Conservation (phyloP, 176 grass and related monocot genomes). For the Carex littledalei region DNA sequence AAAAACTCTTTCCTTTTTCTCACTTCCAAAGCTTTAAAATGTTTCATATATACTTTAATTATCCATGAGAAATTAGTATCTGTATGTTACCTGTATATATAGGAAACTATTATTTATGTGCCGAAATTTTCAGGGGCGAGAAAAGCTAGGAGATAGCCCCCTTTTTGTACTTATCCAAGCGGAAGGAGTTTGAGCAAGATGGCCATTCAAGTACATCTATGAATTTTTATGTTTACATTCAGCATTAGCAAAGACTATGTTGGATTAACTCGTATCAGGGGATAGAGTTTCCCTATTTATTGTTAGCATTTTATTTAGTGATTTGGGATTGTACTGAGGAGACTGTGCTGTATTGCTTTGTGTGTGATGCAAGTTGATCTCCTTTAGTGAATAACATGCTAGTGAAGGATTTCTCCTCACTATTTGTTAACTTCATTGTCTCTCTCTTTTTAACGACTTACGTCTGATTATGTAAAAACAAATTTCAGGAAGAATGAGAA, state of each 20-base stretch:
- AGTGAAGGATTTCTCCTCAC: not conserved
- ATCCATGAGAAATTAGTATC: not conserved
- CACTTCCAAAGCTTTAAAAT: not conserved
- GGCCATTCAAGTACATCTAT: constrained; percentile 14
- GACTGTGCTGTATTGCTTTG: not conserved
- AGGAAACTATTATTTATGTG: constrained; percentile 1
- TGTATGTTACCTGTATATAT: not conserved
- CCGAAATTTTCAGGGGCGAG: constrained; percentile 57
- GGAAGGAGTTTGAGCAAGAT: constrained; percentile 26
- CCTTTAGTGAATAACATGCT: not conserved
- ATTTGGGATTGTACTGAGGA: not conserved
- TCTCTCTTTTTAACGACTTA: not conserved
- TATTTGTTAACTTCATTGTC: not conserved
- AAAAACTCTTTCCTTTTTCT: not conserved
- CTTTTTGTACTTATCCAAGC: constrained; percentile 79
- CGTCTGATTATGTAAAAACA: not conserved
- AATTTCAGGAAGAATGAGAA: not conserved
- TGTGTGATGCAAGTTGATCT: not conserved
- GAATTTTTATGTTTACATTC: not conserved
- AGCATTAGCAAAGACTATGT: not conserved
- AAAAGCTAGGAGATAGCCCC: constrained; percentile 55
- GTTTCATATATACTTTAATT: not conserved
- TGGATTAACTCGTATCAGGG: not conserved
- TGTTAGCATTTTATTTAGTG: not conserved
- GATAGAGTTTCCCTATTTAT: not conserved